phyloP scores from a whole-genome alignment of 495 filamentous ascomycete genomes.

The Podospora pseudopauciseta region DNA sequence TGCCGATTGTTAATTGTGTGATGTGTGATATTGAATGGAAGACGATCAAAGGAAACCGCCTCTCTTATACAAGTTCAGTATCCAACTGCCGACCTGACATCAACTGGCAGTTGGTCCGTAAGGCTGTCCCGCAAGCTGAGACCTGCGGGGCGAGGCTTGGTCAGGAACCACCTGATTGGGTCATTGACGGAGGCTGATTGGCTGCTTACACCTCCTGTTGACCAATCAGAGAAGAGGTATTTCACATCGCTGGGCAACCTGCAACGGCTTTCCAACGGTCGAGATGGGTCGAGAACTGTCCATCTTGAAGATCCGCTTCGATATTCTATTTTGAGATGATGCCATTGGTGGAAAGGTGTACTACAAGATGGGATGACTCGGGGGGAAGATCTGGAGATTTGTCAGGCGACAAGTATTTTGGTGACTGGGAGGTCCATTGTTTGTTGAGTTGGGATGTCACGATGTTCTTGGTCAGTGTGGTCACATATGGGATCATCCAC shows the following conservation, averaged over 20 bases:
- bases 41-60: neutral
- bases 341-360: neutral
- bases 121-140: conserved; percentile 15
- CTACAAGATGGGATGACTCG: neutral
- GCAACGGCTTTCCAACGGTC: neutral
- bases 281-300: neutral
- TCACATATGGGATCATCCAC: neutral
- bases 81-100: neutral
- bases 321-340: neutral
- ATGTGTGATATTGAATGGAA: neutral
- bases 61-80: conserved; percentile 17
- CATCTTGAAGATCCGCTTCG: neutral
- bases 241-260: conserved; percentile 24
- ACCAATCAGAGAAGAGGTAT: conserved; percentile 27
- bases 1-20: neutral
- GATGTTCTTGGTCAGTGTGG: neutral
- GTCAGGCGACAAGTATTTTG: neutral
- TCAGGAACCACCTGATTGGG: conserved; percentile 15
- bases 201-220: neutral
- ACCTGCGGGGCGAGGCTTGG: conserved; percentile 1
- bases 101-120: conserved; percentile 15
- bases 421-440: neutral
- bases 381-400: neutral
- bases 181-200: conserved; percentile 25
- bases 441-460: neutral